phyloP scores from a whole-genome alignment of 2,329 filamentous ascomycete species.

The Fusarium sp. region DNA sequence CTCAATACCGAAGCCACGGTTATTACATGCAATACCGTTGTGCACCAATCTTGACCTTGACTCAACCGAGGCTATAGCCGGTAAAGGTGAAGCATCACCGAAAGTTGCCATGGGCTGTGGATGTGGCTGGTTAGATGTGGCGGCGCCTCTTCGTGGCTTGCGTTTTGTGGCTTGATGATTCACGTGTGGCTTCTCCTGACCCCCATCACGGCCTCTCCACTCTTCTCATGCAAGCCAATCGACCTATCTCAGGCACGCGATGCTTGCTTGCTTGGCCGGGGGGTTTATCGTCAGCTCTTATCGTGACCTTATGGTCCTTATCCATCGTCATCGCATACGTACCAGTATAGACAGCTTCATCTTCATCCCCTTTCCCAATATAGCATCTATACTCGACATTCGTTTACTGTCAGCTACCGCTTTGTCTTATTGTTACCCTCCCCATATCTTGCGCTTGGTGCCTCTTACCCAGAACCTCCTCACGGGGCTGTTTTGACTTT shows the following conservation, averaged over 20 bases:
- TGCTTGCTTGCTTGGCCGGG: constrained; percentile 3
- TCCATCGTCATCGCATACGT: constrained; percentile 25
- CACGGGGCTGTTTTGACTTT: constrained; percentile 30
- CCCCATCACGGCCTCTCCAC: constrained; percentile 20
- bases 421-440: not conserved
- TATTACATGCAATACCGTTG: not conserved
- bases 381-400: constrained; percentile 17
- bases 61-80: constrained; percentile 7
- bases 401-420: constrained; percentile 11
- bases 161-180: not conserved
- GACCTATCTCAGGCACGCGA: constrained; percentile 9
- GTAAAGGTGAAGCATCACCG: constrained; percentile 1
- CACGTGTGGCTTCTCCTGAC: constrained; percentile 12
- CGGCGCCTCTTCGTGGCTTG: not conserved
- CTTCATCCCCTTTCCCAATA: constrained; percentile 8
- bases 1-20: not conserved
- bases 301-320: constrained; percentile 11
- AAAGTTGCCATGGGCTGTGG: not conserved
- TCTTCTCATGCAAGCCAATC: constrained; percentile 25
- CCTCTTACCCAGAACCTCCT: constrained; percentile 13
- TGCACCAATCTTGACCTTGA: not conserved
- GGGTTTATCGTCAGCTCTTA: constrained; percentile 30
- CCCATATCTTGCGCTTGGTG: not conserved
- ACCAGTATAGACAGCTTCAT: constrained; percentile 6
- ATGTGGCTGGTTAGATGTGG: not conserved